These are phyloP conservation scores for Senna tora DNA, from an alignment of 306 rosid genomes.

Conservation along the genomic window DNA sequence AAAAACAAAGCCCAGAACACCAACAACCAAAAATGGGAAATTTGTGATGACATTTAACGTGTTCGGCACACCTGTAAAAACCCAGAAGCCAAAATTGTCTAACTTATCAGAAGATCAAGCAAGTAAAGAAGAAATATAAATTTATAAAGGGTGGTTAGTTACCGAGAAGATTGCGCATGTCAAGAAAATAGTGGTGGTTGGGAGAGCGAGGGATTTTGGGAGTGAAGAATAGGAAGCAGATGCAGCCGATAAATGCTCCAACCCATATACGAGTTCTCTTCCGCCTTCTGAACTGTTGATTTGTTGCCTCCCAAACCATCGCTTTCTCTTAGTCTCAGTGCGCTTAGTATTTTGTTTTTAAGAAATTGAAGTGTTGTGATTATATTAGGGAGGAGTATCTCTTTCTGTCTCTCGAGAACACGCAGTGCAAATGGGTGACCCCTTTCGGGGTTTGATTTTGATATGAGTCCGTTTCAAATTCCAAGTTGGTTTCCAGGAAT, in stretches of 20 bases:
- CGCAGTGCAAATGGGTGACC: neutral
- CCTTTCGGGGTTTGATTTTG: neutral
- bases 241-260: slow-evolving; percentile 45
- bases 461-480: slow-evolving; percentile 4
- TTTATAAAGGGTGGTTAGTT: slow-evolving; percentile 12
- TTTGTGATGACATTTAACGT: slow-evolving; percentile 71
- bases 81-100: slow-evolving; percentile 39
- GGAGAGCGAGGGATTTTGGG: slow-evolving; percentile 62
- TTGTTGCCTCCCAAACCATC: slow-evolving; percentile 51
- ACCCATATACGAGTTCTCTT: slow-evolving; percentile 47
- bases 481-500: neutral
- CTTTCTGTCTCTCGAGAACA: neutral
- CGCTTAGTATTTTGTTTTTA: neutral
- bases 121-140: neutral
- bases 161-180: slow-evolving; percentile 75
- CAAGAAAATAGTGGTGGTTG: slow-evolving; percentile 52
- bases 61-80: slow-evolving; percentile 64
- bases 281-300: slow-evolving; percentile 46
- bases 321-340: slow-evolving; percentile 1
- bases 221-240: slow-evolving; percentile 46
- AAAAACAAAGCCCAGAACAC: slow-evolving; percentile 67
- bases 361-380: neutral
- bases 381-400: neutral
- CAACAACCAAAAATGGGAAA: slow-evolving; percentile 77
- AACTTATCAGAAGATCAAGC: slow-evolving; percentile 21